Base-by-base conservation (phyloP, 495 filamentous ascomycete genomes). In the Usnea hakonensis region DNA sequence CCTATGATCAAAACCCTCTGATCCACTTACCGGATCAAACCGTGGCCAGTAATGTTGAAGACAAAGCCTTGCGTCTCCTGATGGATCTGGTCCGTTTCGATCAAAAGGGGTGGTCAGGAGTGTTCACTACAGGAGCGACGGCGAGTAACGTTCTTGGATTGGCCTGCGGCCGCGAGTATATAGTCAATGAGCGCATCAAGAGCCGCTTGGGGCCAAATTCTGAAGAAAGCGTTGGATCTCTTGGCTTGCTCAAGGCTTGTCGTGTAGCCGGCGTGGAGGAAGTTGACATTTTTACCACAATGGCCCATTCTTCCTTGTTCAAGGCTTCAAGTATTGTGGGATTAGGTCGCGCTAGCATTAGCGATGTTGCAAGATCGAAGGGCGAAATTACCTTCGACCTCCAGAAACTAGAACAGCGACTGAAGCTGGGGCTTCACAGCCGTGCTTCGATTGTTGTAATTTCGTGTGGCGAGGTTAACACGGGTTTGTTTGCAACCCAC, bases 41-140 rank as follows among this genome's bases (percentile, higher is more conserved):
- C 0, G 79, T 90, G 17, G 78, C 83, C 19, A 93, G 90, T 0
- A 82, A 83, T 21, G 81, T 97, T 33, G 92, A 97, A 72, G 82
- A 83, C 62, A 74, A 75, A 37, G 83, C 92, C 0, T 75, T 96
- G 54, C 68, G 76, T 16, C 80, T 96, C 75, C 74, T 96, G 0
- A 72, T 83, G 35, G 78, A 88, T 59, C 74, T 97, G 4, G 74
- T 96, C 16, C 70, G 73, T 7, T 73, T 97, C 1, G 75, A 80
- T n/a, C 79, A 84, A 23, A 46, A 58, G 3, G 48, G 48, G 2
- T 82, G 78, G 79, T 69, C 76, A 5, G 78, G 79, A 14, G 91
- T 85, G 0, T 94, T 97, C 66, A 96, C 91, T 2, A 97, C 92
- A 0, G 92, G 93, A 1, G 92, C 90, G 2, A 97, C 93, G 3